A percentile compares a stretch with the other conserved stretches of the same genome.
phyloP scores from a whole-genome alignment of 805 yeast species.

The Candida vartiovaarae region DNA sequence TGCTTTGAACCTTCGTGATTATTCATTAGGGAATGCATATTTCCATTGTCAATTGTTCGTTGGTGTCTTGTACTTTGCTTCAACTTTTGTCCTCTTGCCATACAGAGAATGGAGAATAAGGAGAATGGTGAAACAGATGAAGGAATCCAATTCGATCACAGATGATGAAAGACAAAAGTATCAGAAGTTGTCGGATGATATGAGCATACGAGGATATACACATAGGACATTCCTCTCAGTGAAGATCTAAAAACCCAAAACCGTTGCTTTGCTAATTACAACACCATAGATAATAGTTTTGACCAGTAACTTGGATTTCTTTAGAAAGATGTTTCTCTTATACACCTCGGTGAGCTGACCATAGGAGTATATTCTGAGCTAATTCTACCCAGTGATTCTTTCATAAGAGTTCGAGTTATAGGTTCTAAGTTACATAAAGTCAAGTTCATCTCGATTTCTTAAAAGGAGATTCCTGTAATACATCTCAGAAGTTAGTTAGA shows the following conservation, averaged over 20 bases:
- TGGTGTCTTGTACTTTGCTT: conserved; percentile 41
- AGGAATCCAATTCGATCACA: conserved; percentile 1
- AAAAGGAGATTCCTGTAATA: too few relatives aligned
- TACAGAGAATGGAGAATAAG: conserved; percentile 47
- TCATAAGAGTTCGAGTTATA: too few relatives aligned
- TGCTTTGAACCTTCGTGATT: conserved; percentile 41
- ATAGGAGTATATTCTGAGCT: too few relatives aligned
- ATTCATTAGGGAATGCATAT: conserved; percentile 36
- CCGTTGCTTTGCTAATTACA: too few relatives aligned
- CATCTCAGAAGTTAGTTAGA: too few relatives aligned
- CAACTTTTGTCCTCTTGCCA: conserved; percentile 35
- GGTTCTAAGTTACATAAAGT: too few relatives aligned
- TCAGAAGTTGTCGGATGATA: conserved; percentile 1
- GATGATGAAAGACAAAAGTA: neutral
- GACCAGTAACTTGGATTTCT: too few relatives aligned
- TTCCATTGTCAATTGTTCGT: conserved; percentile 54
- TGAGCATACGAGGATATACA: conserved; percentile 6
- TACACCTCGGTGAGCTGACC: too few relatives aligned
- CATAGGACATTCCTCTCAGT: conserved; percentile 8
- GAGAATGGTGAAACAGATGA: conserved; percentile 27
- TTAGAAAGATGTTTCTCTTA: too few relatives aligned
- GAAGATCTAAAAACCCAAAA: conserved; percentile 2
- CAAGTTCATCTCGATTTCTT: too few relatives aligned
- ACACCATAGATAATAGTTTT: too few relatives aligned
- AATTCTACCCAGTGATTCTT: too few relatives aligned